Conservation (phyloP, 1,284 basidiomycete species). For the Trichosporon coremiiforme region DNA sequence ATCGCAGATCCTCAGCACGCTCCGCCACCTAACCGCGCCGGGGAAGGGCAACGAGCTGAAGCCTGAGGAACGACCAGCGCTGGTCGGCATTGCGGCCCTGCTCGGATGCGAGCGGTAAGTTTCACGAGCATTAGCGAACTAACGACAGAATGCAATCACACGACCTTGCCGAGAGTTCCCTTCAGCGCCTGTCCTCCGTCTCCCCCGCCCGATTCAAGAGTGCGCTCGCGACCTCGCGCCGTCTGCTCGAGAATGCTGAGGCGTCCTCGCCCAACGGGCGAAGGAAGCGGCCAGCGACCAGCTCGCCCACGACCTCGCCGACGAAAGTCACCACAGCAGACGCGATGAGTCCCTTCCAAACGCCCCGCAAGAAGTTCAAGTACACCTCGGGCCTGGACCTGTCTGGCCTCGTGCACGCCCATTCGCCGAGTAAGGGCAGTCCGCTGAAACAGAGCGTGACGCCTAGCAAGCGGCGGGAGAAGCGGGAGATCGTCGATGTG, state of each 20-base stretch:
- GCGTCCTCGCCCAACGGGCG: neutral
- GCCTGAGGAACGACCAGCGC: conserved; percentile 47
- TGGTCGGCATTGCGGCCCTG: conserved; percentile 52
- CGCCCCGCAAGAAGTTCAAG: conserved; percentile 47
- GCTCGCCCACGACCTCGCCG: neutral
- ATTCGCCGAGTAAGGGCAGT: conserved; percentile 30
- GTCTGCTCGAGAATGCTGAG: conserved; percentile 32
- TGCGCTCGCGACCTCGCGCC: conserved; percentile 37
- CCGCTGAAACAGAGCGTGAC: conserved; percentile 42
- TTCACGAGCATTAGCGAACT: neutral
- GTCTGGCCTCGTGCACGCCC: conserved; percentile 34
- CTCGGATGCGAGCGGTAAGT: conserved; percentile 54
- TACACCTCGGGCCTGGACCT: conserved; percentile 41
- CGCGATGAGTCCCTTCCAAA: conserved; percentile 33
- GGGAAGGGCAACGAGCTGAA: conserved; percentile 49
- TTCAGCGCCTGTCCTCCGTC: conserved; percentile 50
- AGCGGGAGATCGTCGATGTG: neutral
- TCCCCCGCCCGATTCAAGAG: conserved; percentile 47
- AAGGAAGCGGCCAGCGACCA: neutral
- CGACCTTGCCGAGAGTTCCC: conserved; percentile 42
- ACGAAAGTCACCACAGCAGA: conserved; percentile 19
- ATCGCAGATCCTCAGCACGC: conserved; percentile 43
- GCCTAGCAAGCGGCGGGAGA: conserved; percentile 20
- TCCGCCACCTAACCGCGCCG: conserved; percentile 46
- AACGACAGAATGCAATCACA: conserved; percentile 42